phyloP scores from a whole-genome alignment of 106 monocot species.

The Chionographis japonica region DNA sequence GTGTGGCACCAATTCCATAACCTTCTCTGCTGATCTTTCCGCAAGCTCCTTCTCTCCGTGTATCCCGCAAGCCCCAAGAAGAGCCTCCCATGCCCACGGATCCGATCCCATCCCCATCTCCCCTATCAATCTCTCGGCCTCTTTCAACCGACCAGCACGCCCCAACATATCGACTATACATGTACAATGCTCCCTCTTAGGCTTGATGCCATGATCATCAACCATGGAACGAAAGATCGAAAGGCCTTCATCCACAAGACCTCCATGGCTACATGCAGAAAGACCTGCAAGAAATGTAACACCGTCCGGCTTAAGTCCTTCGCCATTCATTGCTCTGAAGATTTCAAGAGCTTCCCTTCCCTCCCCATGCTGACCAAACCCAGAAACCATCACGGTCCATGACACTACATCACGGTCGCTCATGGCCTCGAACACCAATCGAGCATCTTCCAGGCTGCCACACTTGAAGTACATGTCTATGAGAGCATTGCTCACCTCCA shows the following conservation, averaged over 20 bases:
- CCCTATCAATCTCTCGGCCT: constrained; percentile 57
- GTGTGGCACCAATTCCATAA: constrained; percentile 47
- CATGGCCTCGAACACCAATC: constrained; percentile 40
- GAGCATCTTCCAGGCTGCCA: constrained; percentile 50
- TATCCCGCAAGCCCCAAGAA: constrained; percentile 59
- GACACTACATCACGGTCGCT: constrained; percentile 36
- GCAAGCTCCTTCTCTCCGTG: constrained; percentile 63
- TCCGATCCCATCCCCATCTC: constrained; percentile 43
- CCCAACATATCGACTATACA: constrained; percentile 70
- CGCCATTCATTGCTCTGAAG: constrained; percentile 27
- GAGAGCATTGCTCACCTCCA: constrained; percentile 56
- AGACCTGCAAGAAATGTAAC: constrained; percentile 52
- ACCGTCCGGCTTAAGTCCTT: constrained; percentile 42
- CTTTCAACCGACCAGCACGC: constrained; percentile 54
- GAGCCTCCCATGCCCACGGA: constrained; percentile 59
- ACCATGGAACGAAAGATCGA: constrained; percentile 48
- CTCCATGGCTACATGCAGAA: constrained; percentile 66
- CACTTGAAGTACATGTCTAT: constrained; percentile 89
- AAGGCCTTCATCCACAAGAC: constrained; percentile 61
- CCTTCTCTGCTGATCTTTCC: constrained; percentile 45
- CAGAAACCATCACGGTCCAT: constrained; percentile 52
- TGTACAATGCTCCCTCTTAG: constrained; percentile 58
- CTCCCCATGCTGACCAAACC: constrained; percentile 63
- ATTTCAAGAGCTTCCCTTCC: constrained; percentile 41
- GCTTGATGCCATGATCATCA: constrained; percentile 28